phyloP scores from a whole-genome alignment of 2,329 filamentous ascomycete genomes.

The Trichocomaceae sp. region DNA sequence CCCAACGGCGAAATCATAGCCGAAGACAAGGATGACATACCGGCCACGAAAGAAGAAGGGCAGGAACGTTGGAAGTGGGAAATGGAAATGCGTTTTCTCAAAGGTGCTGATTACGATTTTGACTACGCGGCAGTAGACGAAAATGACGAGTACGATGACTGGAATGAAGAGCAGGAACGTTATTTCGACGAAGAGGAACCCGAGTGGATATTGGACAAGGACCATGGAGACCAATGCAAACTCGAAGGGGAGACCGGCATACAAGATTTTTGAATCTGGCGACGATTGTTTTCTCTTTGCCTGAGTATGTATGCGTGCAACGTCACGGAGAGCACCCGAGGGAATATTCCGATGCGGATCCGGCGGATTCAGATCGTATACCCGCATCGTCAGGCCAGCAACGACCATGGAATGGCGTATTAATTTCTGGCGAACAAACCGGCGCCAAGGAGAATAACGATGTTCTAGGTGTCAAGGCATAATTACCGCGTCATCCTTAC shows the following conservation, averaged over 20 bases:
- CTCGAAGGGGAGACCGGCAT: slow-evolving; percentile 60
- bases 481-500: slow-evolving; percentile 7
- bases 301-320: neutral
- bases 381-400: neutral
- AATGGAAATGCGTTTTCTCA: slow-evolving; percentile 67
- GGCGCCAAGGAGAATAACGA: neutral
- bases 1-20: slow-evolving; percentile 51
- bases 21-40: slow-evolving; percentile 53
- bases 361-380: neutral
- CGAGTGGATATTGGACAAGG: slow-evolving; percentile 51
- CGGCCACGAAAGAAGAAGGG: slow-evolving; percentile 59
- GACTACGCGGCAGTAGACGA: slow-evolving; percentile 66
- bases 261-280: slow-evolving; percentile 58
- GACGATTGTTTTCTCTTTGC: neutral
- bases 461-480: neutral
- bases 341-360: neutral
- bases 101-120: slow-evolving; percentile 69
- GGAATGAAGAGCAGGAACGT: slow-evolving; percentile 59
- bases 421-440: neutral
- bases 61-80: slow-evolving; percentile 63
- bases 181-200: slow-evolving; percentile 79
- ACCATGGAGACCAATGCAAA: slow-evolving; percentile 16
- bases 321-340: neutral
- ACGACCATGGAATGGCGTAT: neutral
- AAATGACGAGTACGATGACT: slow-evolving; percentile 65